Conservation (phyloP, 768 basidiomycete species). For the Gelatoporia subvermispora region DNA sequence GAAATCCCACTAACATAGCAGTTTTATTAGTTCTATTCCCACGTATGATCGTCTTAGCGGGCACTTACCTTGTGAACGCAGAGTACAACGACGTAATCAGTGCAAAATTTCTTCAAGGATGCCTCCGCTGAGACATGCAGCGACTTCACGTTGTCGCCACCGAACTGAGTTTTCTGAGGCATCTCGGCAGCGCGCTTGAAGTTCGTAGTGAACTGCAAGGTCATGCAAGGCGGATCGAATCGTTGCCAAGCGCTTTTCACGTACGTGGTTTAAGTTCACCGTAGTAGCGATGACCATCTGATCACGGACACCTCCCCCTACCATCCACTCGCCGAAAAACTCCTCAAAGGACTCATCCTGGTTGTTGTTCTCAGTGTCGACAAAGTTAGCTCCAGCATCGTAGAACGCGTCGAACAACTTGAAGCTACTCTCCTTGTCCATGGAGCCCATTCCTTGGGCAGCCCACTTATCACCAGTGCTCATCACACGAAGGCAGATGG, state of each 20-base stretch:
- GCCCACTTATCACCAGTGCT: slow-evolving; percentile 35
- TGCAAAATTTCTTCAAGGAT: slow-evolving; percentile 46
- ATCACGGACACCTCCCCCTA: slow-evolving; percentile 33
- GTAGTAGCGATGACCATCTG: slow-evolving; percentile 41
- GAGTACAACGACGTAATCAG: slow-evolving; percentile 52
- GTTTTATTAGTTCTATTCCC: slow-evolving; percentile 30
- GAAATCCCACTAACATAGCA: slow-evolving; percentile 47
- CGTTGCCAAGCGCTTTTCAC: slow-evolving; percentile 2
- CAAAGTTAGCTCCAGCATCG: slow-evolving; percentile 43
- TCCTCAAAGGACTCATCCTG: slow-evolving; percentile 52
- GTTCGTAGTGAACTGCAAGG: slow-evolving; percentile 22
- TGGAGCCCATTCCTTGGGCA: slow-evolving; percentile 24
- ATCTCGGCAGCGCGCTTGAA: slow-evolving; percentile 15
- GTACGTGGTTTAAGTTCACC: slow-evolving; percentile 8
- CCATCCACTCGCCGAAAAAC: slow-evolving; percentile 46
- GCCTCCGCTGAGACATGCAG: slow-evolving; percentile 27
- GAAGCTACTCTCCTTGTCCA: slow-evolving; percentile 32
- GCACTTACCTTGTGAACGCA: slow-evolving; percentile 53
- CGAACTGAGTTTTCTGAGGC: slow-evolving; percentile 33
- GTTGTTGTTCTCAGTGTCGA: slow-evolving; percentile 44
- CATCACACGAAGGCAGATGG: slow-evolving; percentile 34
- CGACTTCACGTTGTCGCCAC: slow-evolving; percentile 35
- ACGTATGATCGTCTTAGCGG: slow-evolving; percentile 31
- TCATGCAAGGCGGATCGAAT: slow-evolving; percentile 29
- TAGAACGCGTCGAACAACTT: slow-evolving; percentile 40